These are phyloP conservation scores for Paramarasmius palmivorus DNA, from an alignment of 1,284 basidiomycete genomes.

Conservation along the genomic window DNA sequence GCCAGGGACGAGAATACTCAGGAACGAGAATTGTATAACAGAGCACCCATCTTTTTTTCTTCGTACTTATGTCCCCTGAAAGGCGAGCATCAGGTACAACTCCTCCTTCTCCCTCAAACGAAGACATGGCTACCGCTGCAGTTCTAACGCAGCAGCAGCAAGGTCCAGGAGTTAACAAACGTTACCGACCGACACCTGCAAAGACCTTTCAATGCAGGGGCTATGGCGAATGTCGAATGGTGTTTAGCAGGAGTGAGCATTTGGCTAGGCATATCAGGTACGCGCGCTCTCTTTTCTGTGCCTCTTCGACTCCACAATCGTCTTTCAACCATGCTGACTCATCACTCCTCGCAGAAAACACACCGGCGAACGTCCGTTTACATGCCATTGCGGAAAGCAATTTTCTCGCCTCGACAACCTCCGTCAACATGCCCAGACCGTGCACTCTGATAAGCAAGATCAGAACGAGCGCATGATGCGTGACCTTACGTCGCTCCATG, in stretches of 20 bases:
- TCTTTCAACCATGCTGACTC: neutral
- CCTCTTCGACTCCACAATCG: neutral
- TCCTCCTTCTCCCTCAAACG: conserved; percentile 6
- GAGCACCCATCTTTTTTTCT: no score
- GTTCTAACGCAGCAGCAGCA: neutral
- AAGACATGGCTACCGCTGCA: neutral
- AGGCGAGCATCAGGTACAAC: no score
- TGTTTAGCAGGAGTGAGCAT: conserved; percentile 94
- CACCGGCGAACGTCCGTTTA: conserved; percentile 94
- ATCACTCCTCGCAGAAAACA: conserved; percentile 71
- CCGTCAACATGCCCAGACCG: conserved; percentile 94
- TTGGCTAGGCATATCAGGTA: conserved; percentile 93
- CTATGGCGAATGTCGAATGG: conserved; percentile 95
- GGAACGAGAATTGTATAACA: no score
- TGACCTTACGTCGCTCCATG: conserved; percentile 84
- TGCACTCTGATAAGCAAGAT: conserved; percentile 88
- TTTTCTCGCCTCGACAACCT: conserved; percentile 97
- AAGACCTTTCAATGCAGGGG: conserved; percentile 96
- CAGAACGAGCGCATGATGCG: conserved; percentile 93
- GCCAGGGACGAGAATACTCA: no score
- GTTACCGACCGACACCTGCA: conserved; percentile 74
- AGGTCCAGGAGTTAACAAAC: conserved; percentile 43
- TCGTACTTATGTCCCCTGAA: no score
- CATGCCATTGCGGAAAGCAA: conserved; percentile 93
- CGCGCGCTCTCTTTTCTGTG: conserved; percentile 22